Percentiles rank a stretch among this genome's conserved stretches.
These are phyloP conservation scores for Tulasnella sp. DNA, from an alignment of 768 basidiomycete genomes.

Conservation along the genomic window DNA sequence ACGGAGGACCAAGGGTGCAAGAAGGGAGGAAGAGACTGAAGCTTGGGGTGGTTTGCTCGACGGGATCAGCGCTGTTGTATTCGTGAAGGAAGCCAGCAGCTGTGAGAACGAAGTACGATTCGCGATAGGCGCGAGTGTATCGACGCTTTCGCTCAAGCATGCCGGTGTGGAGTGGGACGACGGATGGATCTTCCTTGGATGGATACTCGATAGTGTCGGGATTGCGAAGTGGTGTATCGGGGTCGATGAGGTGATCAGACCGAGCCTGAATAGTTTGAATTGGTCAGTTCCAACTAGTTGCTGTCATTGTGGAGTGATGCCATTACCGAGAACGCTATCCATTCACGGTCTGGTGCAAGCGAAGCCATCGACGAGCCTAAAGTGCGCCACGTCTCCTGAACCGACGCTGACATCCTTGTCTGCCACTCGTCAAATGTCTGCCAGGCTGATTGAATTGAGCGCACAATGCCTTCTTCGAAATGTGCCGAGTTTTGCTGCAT, in stretches of 20 bases:
- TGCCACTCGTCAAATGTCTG: conserved; percentile 93
- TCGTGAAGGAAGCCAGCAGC: conserved; percentile 96
- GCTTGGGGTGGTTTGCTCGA: conserved; percentile 49
- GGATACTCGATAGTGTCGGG: conserved; percentile 75
- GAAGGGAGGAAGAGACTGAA: conserved; percentile 89
- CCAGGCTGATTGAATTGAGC: conserved; percentile 94
- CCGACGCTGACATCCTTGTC: conserved; percentile 62
- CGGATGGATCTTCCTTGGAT: conserved; percentile 79
- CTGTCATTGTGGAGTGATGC: background rate
- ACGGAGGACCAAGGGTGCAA: conserved; percentile 92
- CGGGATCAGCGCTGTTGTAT: conserved; percentile 69
- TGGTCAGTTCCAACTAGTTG: background rate
- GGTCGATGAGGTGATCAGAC: conserved; percentile 90
- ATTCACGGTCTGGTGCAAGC: conserved; percentile 81
- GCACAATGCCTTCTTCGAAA: conserved; percentile 95
- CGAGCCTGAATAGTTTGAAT: conserved; percentile 42
- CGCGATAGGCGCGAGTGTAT: conserved; percentile 78
- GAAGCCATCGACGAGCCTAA: conserved; percentile 69
- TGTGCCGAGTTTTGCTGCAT: conserved; percentile 97
- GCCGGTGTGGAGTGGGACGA: conserved; percentile 80
- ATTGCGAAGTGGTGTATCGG: conserved; percentile 87
- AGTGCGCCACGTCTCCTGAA: conserved; percentile 65
- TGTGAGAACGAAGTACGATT: conserved; percentile 87
- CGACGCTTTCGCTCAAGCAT: conserved; percentile 92
- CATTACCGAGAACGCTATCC: conserved; percentile 74